Evolutionary conservation across 73 alveolate genomes (phyloP), one percentile per base, ranked within the genome.

Genomic region (Paramecium caudatum): DNA sequence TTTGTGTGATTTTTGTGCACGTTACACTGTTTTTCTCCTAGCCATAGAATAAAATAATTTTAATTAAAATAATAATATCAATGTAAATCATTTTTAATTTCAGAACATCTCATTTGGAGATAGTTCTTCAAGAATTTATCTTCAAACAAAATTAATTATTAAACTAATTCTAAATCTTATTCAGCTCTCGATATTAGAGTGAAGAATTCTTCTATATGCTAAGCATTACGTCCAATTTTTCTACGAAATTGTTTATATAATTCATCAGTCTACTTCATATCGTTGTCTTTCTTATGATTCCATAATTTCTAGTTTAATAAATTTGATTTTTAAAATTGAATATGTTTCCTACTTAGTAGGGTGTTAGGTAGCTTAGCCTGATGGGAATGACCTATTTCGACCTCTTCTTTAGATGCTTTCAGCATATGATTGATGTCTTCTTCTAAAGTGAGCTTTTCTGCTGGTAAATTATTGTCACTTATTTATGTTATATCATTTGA

Each of bases 31-130:
- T 45, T 74, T 74, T 45, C 68, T 74, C 47, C 88, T 74, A 21
- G 69, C 88, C 88, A 74, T 74, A 74, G 32, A 74, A 41, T 74
- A 39, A 74, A 74, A 34, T 74, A 27, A 39, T 65, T 33, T 32
- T 65, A 65, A 65, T 25, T 8, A 7, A 10, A 7, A 7, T 47
- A 47, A 39, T 39, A 6, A 55, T 55, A 55, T 55, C 1, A 55
- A 55, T 55, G 30, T 55, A 37, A 55, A 55, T 55, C 80, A 55
- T 43, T 27, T 55, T 65, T 65, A 17, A 65, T 25, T 65, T 9
- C 27, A 65, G 83, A 65, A 33, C 83, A 13, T 65, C 83, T 30
- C 15, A 43, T 13, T 65, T 65, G 21, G 50, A 65, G 32, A 12
- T 65, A 65, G 7, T 65, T 65, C 15, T 10, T 10, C 15, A 65